Evolutionary conservation across 805 yeast species (phyloP), one percentile per base, ranked within the genome.

Genomic region (Ogataea methanolica): DNA sequence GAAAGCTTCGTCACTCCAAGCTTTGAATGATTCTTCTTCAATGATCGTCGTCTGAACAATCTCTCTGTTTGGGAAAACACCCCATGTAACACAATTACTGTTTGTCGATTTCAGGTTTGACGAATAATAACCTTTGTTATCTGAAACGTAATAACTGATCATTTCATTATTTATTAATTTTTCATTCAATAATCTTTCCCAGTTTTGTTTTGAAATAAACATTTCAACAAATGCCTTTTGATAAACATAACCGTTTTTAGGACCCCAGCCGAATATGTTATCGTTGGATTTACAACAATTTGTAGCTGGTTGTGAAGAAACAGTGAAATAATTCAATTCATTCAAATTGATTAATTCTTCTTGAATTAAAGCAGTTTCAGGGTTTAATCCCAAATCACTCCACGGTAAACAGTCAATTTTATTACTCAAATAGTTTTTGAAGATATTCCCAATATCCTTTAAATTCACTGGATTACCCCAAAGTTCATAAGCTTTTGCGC

Each of bases 1-100:
- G 67, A 89, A 94, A 0, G 96, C 96, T 65, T 94, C 99, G 59
- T 91, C 97, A 56, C 85, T 80, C 99, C 99, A 94, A 0, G 97
- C 97, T 55, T 79, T 79, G 71, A 94, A 92, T 2, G 97, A 88
- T 57, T 90, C 96, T 56, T 82, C 86, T 61, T 91, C 97, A 47
- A 94, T 83, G 51, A 91, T 85, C 0, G 99, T 94, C 0, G 97
- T 87, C 66, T 91, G 97, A 35, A 89, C 79, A 35, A 90, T 83
- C 61, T 89, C 96, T 53, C 90, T 80, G 65, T 84, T 84, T 7
- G 96, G 96, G 75, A 94, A 92, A 3, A 87, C 96, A 52, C 98
- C 99, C 99, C 99, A 94, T 1, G 99, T 94, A 8, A 94, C 95
- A 26, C 94, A 96, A 53, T 83, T 85, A 39, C 89, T 82, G 33